Conservation (phyloP, 164 flowering plant genomes). For the Buxus sempervirens region DNA sequence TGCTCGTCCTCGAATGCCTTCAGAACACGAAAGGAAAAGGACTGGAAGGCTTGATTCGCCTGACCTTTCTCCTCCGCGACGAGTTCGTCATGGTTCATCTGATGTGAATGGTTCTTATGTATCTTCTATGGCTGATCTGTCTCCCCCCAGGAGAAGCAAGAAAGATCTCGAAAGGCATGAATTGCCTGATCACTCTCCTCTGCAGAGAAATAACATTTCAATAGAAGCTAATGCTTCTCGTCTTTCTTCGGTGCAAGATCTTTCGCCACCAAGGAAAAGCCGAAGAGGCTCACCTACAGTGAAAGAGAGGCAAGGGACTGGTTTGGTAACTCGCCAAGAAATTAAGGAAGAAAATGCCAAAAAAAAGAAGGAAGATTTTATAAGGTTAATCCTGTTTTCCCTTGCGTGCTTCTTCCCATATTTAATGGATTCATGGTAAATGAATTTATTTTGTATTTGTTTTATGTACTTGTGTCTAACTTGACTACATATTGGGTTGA, state of each 20-base stretch:
- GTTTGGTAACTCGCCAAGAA: constrained; percentile 63
- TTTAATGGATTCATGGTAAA: background rate
- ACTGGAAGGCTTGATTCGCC: no score
- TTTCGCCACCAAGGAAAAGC: constrained; percentile 72
- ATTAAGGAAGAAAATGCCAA: constrained; percentile 51
- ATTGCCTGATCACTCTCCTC: constrained; percentile 25
- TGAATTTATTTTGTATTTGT: background rate
- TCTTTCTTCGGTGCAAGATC: constrained; percentile 25
- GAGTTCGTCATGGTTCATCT: constrained; percentile 1
- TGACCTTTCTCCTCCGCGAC: no score
- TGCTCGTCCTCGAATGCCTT: constrained; percentile 1
- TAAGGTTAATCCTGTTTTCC: constrained; percentile 37
- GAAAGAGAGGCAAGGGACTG: constrained; percentile 50
- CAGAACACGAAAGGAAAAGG: constrained; percentile 11
- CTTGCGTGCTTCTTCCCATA: no score
- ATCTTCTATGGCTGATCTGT: constrained; percentile 30
- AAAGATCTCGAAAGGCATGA: constrained; percentile 17
- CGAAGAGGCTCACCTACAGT: constrained; percentile 24
- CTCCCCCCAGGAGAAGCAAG: constrained; percentile 47
- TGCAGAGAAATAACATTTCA: constrained; percentile 2
- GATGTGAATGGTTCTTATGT: constrained; percentile 9
- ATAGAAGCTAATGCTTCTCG: constrained; percentile 10
- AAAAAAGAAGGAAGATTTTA: constrained; percentile 48
- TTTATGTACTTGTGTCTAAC: background rate
- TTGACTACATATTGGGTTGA: background rate